Conservation (phyloP, 768 basidiomycete species). For the Glaciozyma antarctica region DNA sequence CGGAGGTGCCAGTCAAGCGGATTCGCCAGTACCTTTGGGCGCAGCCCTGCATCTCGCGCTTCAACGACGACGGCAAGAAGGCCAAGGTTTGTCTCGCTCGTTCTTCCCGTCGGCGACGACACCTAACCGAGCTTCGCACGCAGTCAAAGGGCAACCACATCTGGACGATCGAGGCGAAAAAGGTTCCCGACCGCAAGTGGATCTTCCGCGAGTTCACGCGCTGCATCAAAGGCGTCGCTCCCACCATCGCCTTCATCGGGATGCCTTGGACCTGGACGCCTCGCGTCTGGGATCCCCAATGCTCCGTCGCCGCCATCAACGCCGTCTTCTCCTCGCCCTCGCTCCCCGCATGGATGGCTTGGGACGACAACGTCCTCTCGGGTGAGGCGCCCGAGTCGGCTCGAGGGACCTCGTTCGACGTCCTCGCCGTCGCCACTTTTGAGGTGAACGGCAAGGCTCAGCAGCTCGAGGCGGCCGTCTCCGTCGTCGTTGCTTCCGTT, state of each 20-base stretch:
- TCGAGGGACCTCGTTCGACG: slow-evolving; percentile 16
- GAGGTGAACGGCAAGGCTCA: slow-evolving; percentile 22
- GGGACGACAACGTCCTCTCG: slow-evolving; percentile 61
- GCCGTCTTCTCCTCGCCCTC: slow-evolving; percentile 71
- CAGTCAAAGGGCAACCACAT: slow-evolving; percentile 72
- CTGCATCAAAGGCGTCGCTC: slow-evolving; percentile 73
- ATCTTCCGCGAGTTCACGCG: slow-evolving; percentile 79
- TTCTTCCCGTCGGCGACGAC: not conserved
- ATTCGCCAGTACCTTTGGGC: slow-evolving; percentile 78
- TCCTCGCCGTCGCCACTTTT: slow-evolving; percentile 32
- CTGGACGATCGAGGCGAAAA: slow-evolving; percentile 86
- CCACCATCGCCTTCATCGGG: slow-evolving; percentile 54
- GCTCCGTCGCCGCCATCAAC: slow-evolving; percentile 62
- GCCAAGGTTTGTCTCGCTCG: slow-evolving; percentile 51
- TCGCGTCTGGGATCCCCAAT: slow-evolving; percentile 91
- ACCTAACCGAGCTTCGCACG: not conserved
- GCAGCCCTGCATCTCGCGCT: slow-evolving; percentile 84
- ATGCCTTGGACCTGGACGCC: slow-evolving; percentile 82
- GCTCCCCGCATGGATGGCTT: slow-evolving; percentile 76
- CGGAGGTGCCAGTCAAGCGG: slow-evolving; percentile 33
- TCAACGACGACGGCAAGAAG: slow-evolving; percentile 98
- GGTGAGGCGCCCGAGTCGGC: slow-evolving; percentile 52
- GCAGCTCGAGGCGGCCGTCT: slow-evolving; percentile 13
- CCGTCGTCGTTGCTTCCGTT: slow-evolving; percentile 17
- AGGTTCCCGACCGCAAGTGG: slow-evolving; percentile 57